phyloP scores from a whole-genome alignment of 371 early-diverging fungal genomes.

The Mortierella sp. region DNA sequence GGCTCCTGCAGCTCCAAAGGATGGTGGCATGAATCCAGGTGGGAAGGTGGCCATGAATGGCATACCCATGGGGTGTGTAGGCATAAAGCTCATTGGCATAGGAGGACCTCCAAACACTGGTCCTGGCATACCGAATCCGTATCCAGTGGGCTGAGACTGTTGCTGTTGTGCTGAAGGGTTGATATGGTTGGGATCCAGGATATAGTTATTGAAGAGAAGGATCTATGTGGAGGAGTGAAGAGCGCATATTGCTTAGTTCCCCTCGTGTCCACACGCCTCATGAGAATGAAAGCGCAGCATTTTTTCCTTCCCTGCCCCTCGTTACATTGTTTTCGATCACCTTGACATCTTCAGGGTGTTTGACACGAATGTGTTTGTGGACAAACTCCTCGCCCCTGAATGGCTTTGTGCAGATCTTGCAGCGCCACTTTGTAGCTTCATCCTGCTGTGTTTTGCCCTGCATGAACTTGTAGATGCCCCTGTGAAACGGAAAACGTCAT shows the following conservation, averaged over 20 bases:
- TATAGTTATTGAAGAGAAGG: conserved; percentile 87
- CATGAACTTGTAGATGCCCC: conserved; percentile 63
- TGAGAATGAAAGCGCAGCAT: too few relatives aligned
- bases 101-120: conserved; percentile 38
- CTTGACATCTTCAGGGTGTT: conserved; percentile 83
- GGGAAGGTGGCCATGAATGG: conserved; percentile 53
- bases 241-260: not conserved
- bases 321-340: conserved; percentile 67
- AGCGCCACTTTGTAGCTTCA: conserved; percentile 89
- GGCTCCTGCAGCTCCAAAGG: conserved; percentile 49
- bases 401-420: conserved; percentile 90
- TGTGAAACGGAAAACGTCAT: conserved; percentile 7
- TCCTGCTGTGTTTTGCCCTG: conserved; percentile 67
- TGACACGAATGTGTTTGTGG: conserved; percentile 88
- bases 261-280: too few relatives aligned
- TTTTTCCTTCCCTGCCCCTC: too few relatives aligned
- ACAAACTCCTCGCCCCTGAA: conserved; percentile 96
- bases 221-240: conserved; percentile 28
- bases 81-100: conserved; percentile 46
- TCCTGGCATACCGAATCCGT: conserved; percentile 51
- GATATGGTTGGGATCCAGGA: conserved; percentile 80
- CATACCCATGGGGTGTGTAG: conserved; percentile 44
- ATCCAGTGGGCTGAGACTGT: conserved; percentile 29
- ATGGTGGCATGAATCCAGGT: conserved; percentile 42
- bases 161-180: conserved; percentile 57